These are phyloP conservation scores for carrot (Daucus carota) DNA, from an alignment of 129 eudicot genomes.

Conservation along the genomic window DNA sequence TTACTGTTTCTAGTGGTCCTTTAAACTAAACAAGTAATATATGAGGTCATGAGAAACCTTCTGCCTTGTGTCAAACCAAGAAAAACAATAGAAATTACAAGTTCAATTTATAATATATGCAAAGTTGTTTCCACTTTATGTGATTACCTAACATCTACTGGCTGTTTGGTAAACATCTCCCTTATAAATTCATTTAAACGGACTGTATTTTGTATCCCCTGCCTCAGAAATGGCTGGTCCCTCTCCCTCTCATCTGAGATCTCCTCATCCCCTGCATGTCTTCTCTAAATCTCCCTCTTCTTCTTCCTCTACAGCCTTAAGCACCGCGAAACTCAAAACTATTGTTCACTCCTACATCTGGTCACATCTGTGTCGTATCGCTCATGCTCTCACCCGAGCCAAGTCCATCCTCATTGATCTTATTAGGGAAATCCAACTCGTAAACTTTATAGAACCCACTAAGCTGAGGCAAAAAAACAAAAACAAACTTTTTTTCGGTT, in stretches of 20 bases:
- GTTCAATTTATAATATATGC: slow-evolving; percentile 28
- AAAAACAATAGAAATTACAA: background rate
- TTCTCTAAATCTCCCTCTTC: slow-evolving; percentile 40
- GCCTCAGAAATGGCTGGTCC: slow-evolving; percentile 39
- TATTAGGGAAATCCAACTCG: slow-evolving; percentile 46
- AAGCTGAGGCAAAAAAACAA: slow-evolving; percentile 42
- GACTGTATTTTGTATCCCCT: slow-evolving; percentile 18
- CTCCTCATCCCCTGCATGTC: slow-evolving; percentile 35
- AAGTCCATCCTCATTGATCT: slow-evolving; percentile 55
- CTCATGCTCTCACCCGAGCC: slow-evolving; percentile 64
- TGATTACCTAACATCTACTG: slow-evolving; percentile 37
- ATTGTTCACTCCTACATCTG: slow-evolving; percentile 63
- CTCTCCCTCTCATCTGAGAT: slow-evolving; percentile 45
- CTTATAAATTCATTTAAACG: slow-evolving; percentile 47
- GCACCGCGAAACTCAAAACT: slow-evolving; percentile 69
- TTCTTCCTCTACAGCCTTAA: slow-evolving; percentile 28
- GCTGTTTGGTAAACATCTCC: slow-evolving; percentile 47
- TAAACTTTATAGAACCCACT: slow-evolving; percentile 36
- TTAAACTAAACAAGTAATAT: background rate
- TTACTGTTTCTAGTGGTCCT: slow-evolving; percentile 5
- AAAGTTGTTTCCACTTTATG: slow-evolving; percentile 52
- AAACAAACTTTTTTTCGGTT: slow-evolving; percentile 66
- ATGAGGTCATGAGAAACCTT: background rate
- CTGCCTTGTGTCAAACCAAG: background rate
- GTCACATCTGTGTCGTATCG: slow-evolving; percentile 62